A percentile compares a stretch with the other conserved stretches of the same genome.
phyloP scores from a whole-genome alignment of 345 rosid species.

The Syzygium oleosum region DNA sequence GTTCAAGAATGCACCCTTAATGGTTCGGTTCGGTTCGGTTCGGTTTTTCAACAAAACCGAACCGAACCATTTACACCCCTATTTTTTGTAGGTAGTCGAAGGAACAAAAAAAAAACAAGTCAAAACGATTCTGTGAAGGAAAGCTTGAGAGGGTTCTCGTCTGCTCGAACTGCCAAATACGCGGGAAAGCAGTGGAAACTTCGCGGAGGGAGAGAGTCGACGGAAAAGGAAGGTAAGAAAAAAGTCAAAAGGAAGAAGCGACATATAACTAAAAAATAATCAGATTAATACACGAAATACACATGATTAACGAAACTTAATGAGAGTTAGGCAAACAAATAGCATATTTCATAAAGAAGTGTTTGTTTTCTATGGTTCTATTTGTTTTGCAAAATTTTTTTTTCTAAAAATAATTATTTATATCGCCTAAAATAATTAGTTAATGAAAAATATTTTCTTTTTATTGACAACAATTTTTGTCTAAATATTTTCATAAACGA shows the following conservation, averaged over 20 bases:
- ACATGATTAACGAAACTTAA: not conserved
- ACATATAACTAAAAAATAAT: not conserved
- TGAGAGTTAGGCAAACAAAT: not conserved
- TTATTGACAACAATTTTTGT: too few relatives aligned
- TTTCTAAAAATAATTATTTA: accelerated
- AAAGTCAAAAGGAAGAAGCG: not conserved
- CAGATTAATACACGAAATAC: not conserved
- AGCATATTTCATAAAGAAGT: not conserved
- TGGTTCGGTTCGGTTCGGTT: too few relatives aligned
- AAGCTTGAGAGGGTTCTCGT: not conserved
- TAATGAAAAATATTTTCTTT: accelerated
- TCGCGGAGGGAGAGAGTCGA: not conserved
- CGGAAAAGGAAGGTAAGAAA: not conserved
- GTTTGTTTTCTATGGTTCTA: not conserved
- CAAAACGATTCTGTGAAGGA: not conserved
- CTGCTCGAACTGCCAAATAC: not conserved
- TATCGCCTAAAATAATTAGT: not conserved
- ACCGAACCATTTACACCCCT: too few relatives aligned
- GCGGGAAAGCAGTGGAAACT: not conserved
- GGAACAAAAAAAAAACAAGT: not conserved
- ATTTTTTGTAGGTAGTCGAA: too few relatives aligned
- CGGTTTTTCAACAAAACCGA: too few relatives aligned
- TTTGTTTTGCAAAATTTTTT: not conserved
- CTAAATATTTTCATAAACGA: too few relatives aligned
- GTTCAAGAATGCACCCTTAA: too few relatives aligned